Conservation (phyloP, 257 asterid species). For the Fraxinus anomala region DNA sequence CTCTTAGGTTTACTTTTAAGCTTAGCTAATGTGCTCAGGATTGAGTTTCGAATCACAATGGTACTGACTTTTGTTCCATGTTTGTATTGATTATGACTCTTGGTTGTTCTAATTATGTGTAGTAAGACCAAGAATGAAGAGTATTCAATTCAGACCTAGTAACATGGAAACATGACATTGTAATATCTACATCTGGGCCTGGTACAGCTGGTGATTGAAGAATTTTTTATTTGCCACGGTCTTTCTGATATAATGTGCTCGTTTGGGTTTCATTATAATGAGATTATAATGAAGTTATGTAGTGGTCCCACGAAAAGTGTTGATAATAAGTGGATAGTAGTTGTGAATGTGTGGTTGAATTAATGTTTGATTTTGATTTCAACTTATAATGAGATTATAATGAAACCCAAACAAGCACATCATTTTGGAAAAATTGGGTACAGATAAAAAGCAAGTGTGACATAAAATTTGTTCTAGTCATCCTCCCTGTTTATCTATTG, state of each 20-base stretch:
- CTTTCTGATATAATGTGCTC: background rate
- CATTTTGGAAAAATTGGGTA: background rate
- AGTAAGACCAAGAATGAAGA: background rate
- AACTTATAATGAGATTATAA: too few relatives aligned
- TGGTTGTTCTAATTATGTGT: background rate
- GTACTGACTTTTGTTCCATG: background rate
- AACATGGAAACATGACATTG: background rate
- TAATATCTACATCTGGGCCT: background rate
- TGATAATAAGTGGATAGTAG: too few relatives aligned
- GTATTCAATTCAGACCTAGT: conserved; percentile 1
- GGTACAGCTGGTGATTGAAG: background rate
- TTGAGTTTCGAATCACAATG: conserved; percentile 14
- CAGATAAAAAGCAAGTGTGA: background rate
- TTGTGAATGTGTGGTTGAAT: too few relatives aligned
- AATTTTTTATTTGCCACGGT: background rate
- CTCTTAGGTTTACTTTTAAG: background rate
- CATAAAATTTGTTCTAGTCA: background rate
- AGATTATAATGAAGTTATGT: too few relatives aligned
- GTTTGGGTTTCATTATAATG: too few relatives aligned
- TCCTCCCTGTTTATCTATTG: background rate
- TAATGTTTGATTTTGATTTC: too few relatives aligned
- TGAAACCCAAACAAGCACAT: background rate
- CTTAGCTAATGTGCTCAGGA: background rate
- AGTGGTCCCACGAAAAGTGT: too few relatives aligned
- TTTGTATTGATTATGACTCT: background rate